These are phyloP conservation scores for Tremellales sp. DNA, from an alignment of 1,284 basidiomycete genomes.

Conservation along the genomic window DNA sequence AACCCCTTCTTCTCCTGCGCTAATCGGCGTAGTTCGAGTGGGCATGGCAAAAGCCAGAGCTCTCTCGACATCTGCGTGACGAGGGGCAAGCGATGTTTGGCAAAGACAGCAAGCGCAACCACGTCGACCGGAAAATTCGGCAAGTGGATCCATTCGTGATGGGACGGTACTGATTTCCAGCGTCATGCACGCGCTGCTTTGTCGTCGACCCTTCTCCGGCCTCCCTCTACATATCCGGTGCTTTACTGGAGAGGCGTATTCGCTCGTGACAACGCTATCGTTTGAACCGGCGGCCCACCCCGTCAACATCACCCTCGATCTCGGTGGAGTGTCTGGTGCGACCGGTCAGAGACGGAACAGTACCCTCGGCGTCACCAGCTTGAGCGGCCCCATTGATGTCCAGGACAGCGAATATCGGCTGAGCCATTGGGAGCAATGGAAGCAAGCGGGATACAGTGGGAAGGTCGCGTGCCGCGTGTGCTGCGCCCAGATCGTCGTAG, in stretches of 20 bases:
- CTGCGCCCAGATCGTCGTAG: too few relatives aligned
- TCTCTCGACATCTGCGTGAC: slow-evolving; percentile 49
- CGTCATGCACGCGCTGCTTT: slow-evolving; percentile 39
- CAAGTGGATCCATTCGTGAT: slow-evolving; percentile 9
- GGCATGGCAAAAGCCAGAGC: slow-evolving; percentile 77
- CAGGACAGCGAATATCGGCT: slow-evolving; percentile 57
- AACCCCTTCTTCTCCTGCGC: not conserved
- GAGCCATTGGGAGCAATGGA: slow-evolving; percentile 26
- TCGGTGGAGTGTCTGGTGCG: slow-evolving; percentile 70
- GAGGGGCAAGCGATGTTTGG: slow-evolving; percentile 29
- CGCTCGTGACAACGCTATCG: slow-evolving; percentile 1
- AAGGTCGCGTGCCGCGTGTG: too few relatives aligned
- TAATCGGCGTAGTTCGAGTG: slow-evolving; percentile 72
- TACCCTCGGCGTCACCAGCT: slow-evolving; percentile 45
- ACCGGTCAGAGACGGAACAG: slow-evolving; percentile 54
- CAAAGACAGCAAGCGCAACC: slow-evolving; percentile 36
- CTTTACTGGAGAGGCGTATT: slow-evolving; percentile 57
- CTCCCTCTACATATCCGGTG: slow-evolving; percentile 56
- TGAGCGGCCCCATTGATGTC: slow-evolving; percentile 56
- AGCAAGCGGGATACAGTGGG: too few relatives aligned
- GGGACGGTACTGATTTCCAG: slow-evolving; percentile 9
- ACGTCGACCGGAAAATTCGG: slow-evolving; percentile 39
- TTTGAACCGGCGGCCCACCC: slow-evolving; percentile 22
- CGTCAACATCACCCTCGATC: slow-evolving; percentile 59
- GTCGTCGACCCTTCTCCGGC: slow-evolving; percentile 27